Evolutionary conservation across 73 alveolate species (phyloP), one percentile per base, ranked within the genome.

Genomic region (Paramecium bursaria): DNA sequence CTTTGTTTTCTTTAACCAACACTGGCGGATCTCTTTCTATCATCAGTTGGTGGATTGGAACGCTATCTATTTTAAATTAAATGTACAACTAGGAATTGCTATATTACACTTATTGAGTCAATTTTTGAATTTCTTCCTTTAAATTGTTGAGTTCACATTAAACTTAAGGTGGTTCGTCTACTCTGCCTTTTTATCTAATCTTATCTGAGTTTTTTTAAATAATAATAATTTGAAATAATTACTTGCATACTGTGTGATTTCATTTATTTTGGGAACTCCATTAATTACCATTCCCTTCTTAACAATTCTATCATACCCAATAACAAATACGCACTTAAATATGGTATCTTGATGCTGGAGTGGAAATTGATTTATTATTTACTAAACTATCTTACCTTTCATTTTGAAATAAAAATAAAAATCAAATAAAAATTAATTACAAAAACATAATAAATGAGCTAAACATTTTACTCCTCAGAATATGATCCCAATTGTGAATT

Each of bases 221-320:
- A n/a, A n/a, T n/a, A 33, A 31, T 67, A n/a, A 67, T 17, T 30
- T 42, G 23, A 9, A 33, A 19, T 6, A 2, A 3, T 35, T 67
- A 67, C 82, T 42, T 19, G 82, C 82, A 67, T 67, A 67, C 17
- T 67, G 25, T 2, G 50, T 39, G 5, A 67, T 67, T 39, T 67
- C 82, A 67, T 67, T 35, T 15, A 67, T 67, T 5, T 67, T 67
- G 0, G 55, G 60, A 9, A 15, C 21, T 10, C 82, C 82, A 67
- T 42, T 67, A 39, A 5, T 27, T 4, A 67, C 19, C 14, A 10
- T 39, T 2, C 82, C 82, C 44, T 67, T 67, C 44, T 67, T 67
- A 10, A 67, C 35, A 6, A 67, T 19, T n/a, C 44, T 67, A 67
- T 67, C 82, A 6, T 39, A 67, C 35, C 82, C 82, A 0, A 67